These are phyloP conservation scores for Podospora conica DNA, from an alignment of 495 filamentous ascomycete genomes.

Conservation along the genomic window DNA sequence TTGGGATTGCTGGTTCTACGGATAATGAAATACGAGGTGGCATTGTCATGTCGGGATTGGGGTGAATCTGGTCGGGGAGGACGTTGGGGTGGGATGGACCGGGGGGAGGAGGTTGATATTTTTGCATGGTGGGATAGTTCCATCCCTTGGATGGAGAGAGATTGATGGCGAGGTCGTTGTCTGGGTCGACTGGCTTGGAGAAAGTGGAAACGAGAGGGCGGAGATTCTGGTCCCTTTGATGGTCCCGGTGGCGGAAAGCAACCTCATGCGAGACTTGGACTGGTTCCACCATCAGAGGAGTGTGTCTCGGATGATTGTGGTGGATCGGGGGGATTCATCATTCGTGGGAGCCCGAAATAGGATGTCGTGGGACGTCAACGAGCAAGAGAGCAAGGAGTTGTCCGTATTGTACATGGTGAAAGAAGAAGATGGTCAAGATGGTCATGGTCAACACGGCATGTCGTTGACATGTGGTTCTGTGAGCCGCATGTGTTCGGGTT, in stretches of 20 bases:
- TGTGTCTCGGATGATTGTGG: neutral
- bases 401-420: too few relatives aligned
- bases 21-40: neutral
- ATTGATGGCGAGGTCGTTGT: too few relatives aligned
- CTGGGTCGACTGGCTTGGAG: neutral
- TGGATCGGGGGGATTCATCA: neutral
- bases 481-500: neutral
- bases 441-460: neutral
- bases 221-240: neutral
- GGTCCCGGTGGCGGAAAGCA: neutral
- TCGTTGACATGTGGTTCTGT: neutral
- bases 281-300: neutral
- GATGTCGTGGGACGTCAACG: too few relatives aligned
- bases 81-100: neutral
- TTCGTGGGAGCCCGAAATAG: too few relatives aligned
- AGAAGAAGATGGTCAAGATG: neutral
- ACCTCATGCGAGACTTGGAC: neutral
- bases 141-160: too few relatives aligned
- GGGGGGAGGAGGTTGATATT: neutral
- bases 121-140: neutral
- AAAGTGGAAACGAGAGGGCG: neutral
- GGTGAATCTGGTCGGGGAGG: neutral
- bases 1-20: neutral
- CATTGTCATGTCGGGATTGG: neutral
- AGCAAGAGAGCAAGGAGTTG: too few relatives aligned